Evolutionary conservation across 169 alveolate genomes (phyloP).

Genomic region (Plasmodium vivax): DNA sequence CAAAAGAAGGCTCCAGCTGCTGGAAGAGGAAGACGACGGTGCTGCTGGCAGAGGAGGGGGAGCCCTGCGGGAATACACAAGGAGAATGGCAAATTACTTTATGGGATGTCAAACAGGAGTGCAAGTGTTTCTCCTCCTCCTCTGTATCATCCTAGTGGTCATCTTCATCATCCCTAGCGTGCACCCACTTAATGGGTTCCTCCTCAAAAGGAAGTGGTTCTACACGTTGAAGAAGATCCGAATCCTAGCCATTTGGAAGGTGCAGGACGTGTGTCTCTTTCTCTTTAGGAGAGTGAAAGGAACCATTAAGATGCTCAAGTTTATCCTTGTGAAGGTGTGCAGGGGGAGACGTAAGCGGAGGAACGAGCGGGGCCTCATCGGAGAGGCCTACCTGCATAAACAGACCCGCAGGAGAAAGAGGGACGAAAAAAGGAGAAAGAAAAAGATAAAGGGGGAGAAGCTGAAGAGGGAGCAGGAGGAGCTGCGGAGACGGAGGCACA

Average conservation of each 20-base stretch:
- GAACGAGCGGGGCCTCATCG: constrained; percentile 7
- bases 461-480: constrained; percentile 19
- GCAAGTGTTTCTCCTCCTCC: constrained; percentile 1
- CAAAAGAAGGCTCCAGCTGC: background rate
- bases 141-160: background rate
- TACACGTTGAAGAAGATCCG: constrained; percentile 5
- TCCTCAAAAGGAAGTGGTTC: constrained; percentile 8
- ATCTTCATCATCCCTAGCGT: constrained; percentile 34
- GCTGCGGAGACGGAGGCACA: constrained; percentile 7
- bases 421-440: constrained; percentile 10
- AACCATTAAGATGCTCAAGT: background rate
- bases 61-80: background rate
- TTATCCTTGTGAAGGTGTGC: background rate
- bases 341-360: background rate
- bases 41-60: background rate
- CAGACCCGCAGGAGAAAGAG: background rate
- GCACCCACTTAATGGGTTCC: constrained; percentile 2
- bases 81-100: background rate
- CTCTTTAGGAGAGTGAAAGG: background rate
- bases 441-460: background rate
- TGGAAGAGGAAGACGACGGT: background rate
- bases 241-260: background rate
- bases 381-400: background rate
- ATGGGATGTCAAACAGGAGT: background rate
- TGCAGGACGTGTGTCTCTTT: background rate